Conservation (phyloP, 108 stramenopile genomes). For the Tribonema minus region DNA sequence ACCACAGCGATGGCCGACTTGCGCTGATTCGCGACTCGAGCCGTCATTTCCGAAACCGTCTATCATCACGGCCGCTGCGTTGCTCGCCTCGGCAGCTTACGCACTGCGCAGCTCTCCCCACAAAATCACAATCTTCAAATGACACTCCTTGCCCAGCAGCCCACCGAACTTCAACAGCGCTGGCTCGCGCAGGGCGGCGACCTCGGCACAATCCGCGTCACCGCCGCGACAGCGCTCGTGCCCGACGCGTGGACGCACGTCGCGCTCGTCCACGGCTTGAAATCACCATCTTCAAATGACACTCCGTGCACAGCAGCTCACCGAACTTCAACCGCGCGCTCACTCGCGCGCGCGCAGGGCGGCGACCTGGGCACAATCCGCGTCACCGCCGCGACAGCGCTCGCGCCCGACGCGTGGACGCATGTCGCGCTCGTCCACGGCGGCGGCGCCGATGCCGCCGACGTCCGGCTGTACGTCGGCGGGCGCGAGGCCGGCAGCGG, state of each 20-base stretch:
- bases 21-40: no score
- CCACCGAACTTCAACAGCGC: neutral
- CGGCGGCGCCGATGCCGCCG: neutral
- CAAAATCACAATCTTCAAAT: no score
- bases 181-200: neutral
- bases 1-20: no score
- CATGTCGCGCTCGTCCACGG: constrained; percentile 41
- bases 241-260: constrained; percentile 36
- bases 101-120: no score
- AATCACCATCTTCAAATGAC: no score
- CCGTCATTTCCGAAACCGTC: no score
- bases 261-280: constrained; percentile 40
- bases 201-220: neutral
- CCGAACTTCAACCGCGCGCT: neutral
- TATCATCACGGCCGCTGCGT: no score
- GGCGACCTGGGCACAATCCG: neutral
- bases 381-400: neutral
- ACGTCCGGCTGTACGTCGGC: neutral
- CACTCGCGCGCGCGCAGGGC: neutral
- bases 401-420: constrained; percentile 24
- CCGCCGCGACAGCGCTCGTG: neutral
- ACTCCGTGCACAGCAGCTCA: no score
- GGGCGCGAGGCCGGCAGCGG: neutral
- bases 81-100: no score
- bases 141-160: no score